Conservation (phyloP, 148 eudicot genomes). For the Limonium bicolor region DNA sequence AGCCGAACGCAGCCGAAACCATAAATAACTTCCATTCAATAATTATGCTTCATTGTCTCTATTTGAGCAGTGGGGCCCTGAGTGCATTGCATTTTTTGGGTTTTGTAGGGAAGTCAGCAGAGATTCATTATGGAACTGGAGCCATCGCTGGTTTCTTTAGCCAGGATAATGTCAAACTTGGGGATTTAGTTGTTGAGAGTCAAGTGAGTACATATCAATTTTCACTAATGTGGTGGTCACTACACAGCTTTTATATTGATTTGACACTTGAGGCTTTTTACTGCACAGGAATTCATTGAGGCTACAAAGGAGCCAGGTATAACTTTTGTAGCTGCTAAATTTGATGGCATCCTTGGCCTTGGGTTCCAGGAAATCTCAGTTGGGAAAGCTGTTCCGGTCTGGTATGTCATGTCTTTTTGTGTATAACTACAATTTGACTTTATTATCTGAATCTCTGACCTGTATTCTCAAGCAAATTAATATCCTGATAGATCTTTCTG, state of each 20-base stretch:
- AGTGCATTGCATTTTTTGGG: neutral
- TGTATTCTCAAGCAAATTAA: neutral
- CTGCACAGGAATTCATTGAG: slow-evolving; percentile 71
- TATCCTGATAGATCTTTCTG: neutral
- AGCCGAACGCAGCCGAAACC: too few relatives aligned
- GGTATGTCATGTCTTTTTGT: slow-evolving; percentile 27
- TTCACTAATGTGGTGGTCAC: neutral
- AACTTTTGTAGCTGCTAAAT: slow-evolving; percentile 81
- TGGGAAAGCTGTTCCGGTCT: slow-evolving; percentile 82
- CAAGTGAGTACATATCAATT: slow-evolving; percentile 34
- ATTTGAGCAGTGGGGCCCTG: too few relatives aligned
- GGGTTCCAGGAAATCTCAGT: slow-evolving; percentile 92
- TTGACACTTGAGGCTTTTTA: neutral
- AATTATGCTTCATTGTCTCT: too few relatives aligned
- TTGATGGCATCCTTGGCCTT: slow-evolving; percentile 95
- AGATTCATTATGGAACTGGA: slow-evolving; percentile 87
- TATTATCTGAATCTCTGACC: neutral
- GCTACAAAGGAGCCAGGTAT: slow-evolving; percentile 81
- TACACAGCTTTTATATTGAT: neutral
- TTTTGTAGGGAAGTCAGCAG: slow-evolving; percentile 65
- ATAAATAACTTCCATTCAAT: too few relatives aligned
- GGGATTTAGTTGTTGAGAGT: slow-evolving; percentile 56
- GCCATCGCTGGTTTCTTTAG: slow-evolving; percentile 86
- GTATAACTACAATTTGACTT: neutral
- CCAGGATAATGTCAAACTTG: slow-evolving; percentile 57